A percentile compares a stretch with the other conserved stretches of the same genome.
phyloP scores from a whole-genome alignment of 495 filamentous ascomycete species.

The Xylaria cubensis region DNA sequence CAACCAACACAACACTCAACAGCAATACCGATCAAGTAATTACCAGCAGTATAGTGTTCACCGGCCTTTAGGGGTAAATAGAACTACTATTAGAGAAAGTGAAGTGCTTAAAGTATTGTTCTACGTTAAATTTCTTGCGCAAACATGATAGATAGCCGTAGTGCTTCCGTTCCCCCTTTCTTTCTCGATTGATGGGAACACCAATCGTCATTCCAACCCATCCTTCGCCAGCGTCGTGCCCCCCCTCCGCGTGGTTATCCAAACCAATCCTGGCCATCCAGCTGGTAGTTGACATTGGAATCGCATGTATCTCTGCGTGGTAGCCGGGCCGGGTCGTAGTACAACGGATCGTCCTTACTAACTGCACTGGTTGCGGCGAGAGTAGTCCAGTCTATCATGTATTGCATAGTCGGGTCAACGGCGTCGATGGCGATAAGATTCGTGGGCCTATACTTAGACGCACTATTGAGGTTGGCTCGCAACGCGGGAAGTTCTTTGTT shows the following conservation, averaged over 20 bases:
- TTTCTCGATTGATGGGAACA: too few relatives aligned
- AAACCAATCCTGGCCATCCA: conserved; percentile 7
- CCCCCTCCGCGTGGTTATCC: not conserved
- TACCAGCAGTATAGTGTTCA: too few relatives aligned
- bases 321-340: not conserved
- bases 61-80: too few relatives aligned
- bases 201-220: too few relatives aligned
- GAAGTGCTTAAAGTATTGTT: too few relatives aligned
- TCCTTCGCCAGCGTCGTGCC: too few relatives aligned
- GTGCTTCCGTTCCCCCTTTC: too few relatives aligned
- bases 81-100: too few relatives aligned
- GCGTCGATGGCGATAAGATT: not conserved
- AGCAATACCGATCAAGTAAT: too few relatives aligned
- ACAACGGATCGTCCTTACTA: not conserved
- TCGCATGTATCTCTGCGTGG: not conserved
- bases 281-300: not conserved
- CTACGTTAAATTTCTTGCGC: too few relatives aligned
- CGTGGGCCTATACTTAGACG: not conserved
- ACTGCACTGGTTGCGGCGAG: not conserved
- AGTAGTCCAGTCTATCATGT: conserved; percentile 1
- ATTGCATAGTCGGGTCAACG: not conserved
- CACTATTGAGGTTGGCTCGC: not conserved
- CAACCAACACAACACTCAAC: too few relatives aligned
- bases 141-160: too few relatives aligned
- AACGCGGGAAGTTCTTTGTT: conserved; percentile 6